Percentiles rank a stretch among this genome's conserved stretches.
Conservation (phyloP, 1,139 yeast species). For the Pichia sp. region DNA sequence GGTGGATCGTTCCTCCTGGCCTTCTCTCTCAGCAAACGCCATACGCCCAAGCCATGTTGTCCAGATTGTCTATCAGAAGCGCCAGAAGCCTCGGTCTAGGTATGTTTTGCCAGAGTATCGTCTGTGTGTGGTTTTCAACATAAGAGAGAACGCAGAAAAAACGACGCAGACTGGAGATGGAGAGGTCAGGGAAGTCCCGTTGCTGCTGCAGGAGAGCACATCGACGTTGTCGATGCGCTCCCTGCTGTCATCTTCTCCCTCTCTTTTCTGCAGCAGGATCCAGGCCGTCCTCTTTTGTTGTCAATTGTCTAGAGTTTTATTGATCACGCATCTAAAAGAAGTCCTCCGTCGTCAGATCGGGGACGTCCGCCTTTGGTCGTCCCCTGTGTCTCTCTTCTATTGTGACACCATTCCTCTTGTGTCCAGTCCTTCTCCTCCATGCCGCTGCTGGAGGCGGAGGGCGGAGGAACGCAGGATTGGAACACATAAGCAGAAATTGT, state of each 20-base stretch:
- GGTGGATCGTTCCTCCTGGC: background rate
- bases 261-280: too few relatives aligned
- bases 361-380: too few relatives aligned
- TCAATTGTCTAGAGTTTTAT: background rate
- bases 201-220: too few relatives aligned
- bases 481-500: constrained; percentile 8
- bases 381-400: background rate
- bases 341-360: too few relatives aligned
- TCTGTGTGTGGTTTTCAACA: constrained; percentile 29
- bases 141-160: background rate
- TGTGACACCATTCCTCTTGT: too few relatives aligned
- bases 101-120: constrained; percentile 16
- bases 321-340: background rate
- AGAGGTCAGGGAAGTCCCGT: background rate
- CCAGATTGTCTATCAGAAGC: constrained; percentile 49
- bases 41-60: constrained; percentile 23
- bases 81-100: constrained; percentile 44
- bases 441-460: background rate
- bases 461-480: background rate
- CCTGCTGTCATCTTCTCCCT: too few relatives aligned
- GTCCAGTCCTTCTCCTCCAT: too few relatives aligned
- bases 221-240: too few relatives aligned
- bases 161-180: background rate
- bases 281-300: background rate
- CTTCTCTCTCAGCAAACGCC: background rate